Evolutionary conservation across 2,329 filamentous ascomycete species (phyloP).

Genomic region (Fusarium sp.): DNA sequence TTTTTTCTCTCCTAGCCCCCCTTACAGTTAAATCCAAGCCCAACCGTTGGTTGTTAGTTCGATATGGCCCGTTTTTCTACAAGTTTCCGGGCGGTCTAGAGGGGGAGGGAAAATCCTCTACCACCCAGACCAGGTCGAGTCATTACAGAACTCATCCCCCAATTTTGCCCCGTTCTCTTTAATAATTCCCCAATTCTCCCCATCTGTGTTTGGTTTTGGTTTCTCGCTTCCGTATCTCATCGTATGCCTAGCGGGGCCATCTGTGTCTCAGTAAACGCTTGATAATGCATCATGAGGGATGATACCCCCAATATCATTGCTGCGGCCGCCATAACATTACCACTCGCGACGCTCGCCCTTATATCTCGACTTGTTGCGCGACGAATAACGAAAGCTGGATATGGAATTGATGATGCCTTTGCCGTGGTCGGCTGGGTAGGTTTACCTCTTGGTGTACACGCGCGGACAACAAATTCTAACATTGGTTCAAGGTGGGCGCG

Average conservation of each 20-base stretch:
- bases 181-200: slow-evolving; percentile 30
- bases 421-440: slow-evolving; percentile 46
- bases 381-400: slow-evolving; percentile 44
- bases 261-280: slow-evolving; percentile 5
- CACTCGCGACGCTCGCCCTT: slow-evolving; percentile 40
- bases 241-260: slow-evolving; percentile 11
- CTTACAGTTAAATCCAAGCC: slow-evolving; percentile 17
- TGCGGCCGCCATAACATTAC: slow-evolving; percentile 40
- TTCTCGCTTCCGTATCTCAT: slow-evolving; percentile 17
- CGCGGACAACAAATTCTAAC: slow-evolving; percentile 7
- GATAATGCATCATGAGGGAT: slow-evolving; percentile 45
- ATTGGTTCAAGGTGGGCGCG: slow-evolving; percentile 29
- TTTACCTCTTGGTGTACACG: neutral
- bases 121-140: slow-evolving; percentile 1
- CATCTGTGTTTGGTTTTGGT: slow-evolving; percentile 8
- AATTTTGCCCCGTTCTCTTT: slow-evolving; percentile 19
- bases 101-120: slow-evolving; percentile 17
- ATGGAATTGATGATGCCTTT: slow-evolving; percentile 43
- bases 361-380: slow-evolving; percentile 39
- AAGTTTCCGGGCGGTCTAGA: slow-evolving; percentile 19
- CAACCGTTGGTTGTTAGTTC: slow-evolving; percentile 13
- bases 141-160: slow-evolving; percentile 1
- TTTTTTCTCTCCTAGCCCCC: neutral
- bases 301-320: slow-evolving; percentile 46
- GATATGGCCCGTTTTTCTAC: slow-evolving; percentile 23